Conservation (phyloP, 169 alveolate genomes). For the Babesia sp. region DNA sequence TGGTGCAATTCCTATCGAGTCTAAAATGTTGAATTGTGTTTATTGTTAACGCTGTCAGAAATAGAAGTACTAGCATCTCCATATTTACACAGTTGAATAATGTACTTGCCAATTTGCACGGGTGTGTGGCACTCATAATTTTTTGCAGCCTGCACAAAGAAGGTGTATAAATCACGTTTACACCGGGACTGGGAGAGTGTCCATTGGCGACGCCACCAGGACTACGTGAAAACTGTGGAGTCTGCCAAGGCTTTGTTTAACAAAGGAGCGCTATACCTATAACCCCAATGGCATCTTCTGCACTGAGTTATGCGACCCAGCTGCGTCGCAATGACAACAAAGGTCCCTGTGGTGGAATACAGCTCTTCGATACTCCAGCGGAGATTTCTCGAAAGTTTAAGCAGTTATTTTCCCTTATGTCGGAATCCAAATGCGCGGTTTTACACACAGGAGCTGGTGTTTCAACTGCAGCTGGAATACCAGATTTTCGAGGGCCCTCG, state of each 20-base stretch:
- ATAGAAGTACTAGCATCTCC: too few relatives aligned
- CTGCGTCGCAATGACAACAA: conserved; percentile 72
- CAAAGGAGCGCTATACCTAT: conserved; percentile 17
- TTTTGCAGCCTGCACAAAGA: conserved; percentile 73
- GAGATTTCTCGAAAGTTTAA: conserved; percentile 67
- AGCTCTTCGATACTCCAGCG: conserved; percentile 71
- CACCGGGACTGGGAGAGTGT: conserved; percentile 77
- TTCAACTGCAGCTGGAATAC: conserved; percentile 78
- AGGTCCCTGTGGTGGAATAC: conserved; percentile 77
- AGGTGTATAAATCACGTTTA: conserved; percentile 65
- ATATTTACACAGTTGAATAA: too few relatives aligned
- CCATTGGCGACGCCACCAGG: conserved; percentile 69
- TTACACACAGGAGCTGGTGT: conserved; percentile 82
- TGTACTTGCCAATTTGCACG: too few relatives aligned
- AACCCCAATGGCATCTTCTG: conserved; percentile 48
- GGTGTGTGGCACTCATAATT: too few relatives aligned
- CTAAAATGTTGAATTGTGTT: too few relatives aligned
- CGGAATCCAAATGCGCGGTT: conserved; percentile 65
- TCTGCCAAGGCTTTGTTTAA: not conserved
- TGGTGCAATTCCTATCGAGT: too few relatives aligned
- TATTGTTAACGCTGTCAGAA: too few relatives aligned
- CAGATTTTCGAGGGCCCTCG: conserved; percentile 80
- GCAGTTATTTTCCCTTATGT: conserved; percentile 51
- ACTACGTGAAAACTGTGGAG: conserved; percentile 24
- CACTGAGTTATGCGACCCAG: conserved; percentile 67